Percentiles rank a stretch among this genome's conserved stretches.
These are phyloP conservation scores for Talaromyces thailandensis DNA, from an alignment of 495 filamentous ascomycete genomes.

Conservation along the genomic window DNA sequence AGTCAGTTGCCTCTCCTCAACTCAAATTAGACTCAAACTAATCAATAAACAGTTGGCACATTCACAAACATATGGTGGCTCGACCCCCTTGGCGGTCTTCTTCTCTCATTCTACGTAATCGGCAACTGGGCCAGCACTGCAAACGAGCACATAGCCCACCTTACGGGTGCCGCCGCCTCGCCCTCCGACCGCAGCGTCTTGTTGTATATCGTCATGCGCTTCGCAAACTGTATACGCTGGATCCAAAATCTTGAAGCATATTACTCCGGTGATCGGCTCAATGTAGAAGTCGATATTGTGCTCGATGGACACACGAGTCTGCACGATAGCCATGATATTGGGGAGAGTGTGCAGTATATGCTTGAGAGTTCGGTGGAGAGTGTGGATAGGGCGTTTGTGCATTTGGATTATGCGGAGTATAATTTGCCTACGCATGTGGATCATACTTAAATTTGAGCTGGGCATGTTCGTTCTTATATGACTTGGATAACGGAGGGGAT, in stretches of 20 bases:
- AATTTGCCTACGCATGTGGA: conserved; percentile 84
- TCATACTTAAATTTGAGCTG: conserved; percentile 25
- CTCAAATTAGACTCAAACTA: background rate
- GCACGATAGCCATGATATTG: conserved; percentile 81
- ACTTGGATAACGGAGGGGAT: too few species aligned
- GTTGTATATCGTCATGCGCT: conserved; percentile 89
- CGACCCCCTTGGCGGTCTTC: conserved; percentile 72
- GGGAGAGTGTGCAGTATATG: conserved; percentile 84
- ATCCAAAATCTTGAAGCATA: conserved; percentile 87
- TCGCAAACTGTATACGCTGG: conserved; percentile 78
- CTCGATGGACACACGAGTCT: conserved; percentile 70
- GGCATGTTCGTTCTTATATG: too few species aligned
- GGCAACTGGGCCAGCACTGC: conserved; percentile 75
- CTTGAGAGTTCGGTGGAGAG: conserved; percentile 73
- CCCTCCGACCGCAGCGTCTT: conserved; percentile 77
- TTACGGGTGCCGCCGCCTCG: conserved; percentile 73
- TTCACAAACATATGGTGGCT: conserved; percentile 76
- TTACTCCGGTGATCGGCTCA: conserved; percentile 81
- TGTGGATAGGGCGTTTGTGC: conserved; percentile 63
- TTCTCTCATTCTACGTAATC: conserved; percentile 77
- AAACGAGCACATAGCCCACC: conserved; percentile 67
- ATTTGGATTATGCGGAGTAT: conserved; percentile 72
- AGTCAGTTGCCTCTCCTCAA: conserved; percentile 7
- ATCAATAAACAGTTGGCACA: conserved; percentile 49
- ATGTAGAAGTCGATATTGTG: conserved; percentile 77